These are phyloP conservation scores for Aurantiochytrium sp. DNA, from an alignment of 108 stramenopile species.

Conservation along the genomic window DNA sequence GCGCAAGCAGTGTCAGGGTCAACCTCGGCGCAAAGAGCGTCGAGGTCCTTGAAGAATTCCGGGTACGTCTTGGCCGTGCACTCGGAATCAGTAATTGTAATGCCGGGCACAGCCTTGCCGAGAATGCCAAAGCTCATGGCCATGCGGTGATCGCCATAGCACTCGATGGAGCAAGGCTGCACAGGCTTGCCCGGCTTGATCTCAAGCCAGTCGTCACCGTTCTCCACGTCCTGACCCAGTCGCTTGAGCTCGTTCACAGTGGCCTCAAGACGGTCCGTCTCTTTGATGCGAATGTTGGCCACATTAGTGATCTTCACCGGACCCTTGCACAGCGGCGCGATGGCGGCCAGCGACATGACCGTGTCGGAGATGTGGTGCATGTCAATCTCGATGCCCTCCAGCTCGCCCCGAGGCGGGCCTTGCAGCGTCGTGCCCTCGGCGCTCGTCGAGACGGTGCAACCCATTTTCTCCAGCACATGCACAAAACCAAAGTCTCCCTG, in stretches of 20 bases:
- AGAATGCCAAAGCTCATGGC: slow-evolving; percentile 21
- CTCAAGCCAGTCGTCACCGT: background rate
- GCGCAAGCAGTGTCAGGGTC: background rate
- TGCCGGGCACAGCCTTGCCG: background rate
- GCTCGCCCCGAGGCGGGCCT: background rate
- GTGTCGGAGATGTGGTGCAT: slow-evolving; percentile 20
- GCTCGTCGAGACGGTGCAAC: background rate
- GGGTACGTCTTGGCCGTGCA: slow-evolving; percentile 30
- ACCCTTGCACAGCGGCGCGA: background rate
- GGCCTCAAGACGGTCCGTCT: slow-evolving; percentile 21
- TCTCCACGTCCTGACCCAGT: background rate
- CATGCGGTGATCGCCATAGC: slow-evolving; percentile 22
- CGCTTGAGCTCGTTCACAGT: slow-evolving; percentile 12
- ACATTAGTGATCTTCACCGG: background rate
- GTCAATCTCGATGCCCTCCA: background rate
- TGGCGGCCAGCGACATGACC: slow-evolving; percentile 18
- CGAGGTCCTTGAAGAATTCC: slow-evolving; percentile 11
- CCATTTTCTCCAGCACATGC: background rate
- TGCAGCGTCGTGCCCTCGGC: background rate
- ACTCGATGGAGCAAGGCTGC: background rate
- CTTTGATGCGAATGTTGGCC: slow-evolving; percentile 24
- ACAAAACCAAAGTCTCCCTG: slow-evolving; percentile 21
- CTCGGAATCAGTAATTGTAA: background rate
- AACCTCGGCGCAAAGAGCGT: background rate
- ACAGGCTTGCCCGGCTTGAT: background rate